Base-by-base conservation (phyloP, 352 stramenopile genomes). In the Globisporangium echinulatum region DNA sequence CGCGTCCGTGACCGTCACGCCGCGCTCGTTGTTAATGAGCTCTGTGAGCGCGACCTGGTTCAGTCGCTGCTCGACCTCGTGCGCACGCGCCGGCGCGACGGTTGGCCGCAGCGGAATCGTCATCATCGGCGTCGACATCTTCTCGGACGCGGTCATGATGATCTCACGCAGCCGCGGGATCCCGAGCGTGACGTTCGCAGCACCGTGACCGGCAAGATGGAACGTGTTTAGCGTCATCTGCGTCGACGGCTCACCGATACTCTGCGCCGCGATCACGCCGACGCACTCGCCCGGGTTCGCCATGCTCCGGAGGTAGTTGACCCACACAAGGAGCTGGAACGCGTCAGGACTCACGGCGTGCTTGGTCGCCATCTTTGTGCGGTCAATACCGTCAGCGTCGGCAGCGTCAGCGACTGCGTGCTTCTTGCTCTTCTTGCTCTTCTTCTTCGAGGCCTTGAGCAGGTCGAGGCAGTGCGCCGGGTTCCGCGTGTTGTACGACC, bases 181-280 rank as follows among this genome's bases (percentile, higher is more conserved):
- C 70, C 98, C 96, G 47, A 99, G 82, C 38, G 98, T 99, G 48
- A 99, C 97, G 78, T 99, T 99, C 47, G 96, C 97, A 43, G 96
- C 97, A 70, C 97, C 97, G 69, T 98, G 92, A 49, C 98, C 98
- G 52, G 98, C 98, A 72, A 99, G 87, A 71, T 99, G 98, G 81
- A 99, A 99, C 40, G 98, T 99, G 82, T 99, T 99, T 9, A 99
- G 85, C 56, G 98, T 99, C 98, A 99, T 99, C 76, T 99, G 98
- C 7, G 98, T 99, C 39, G 97, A 99, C n/a, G 98, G 98, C 71
- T 99, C 98, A 47, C 98, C 97, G 68, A 99, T 95, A 65, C 89
- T 98, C 81, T 99, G 97, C 38, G 97, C 98, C 54, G 97, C 97
- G 58, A 99, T 95, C 40, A 96, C 92, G 59, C 98, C 98, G 6